Percentiles rank a stretch among this genome's conserved stretches.
phyloP scores from a whole-genome alignment of 2,329 filamentous ascomycete species.

The Aspergillus ochraceoroseus region DNA sequence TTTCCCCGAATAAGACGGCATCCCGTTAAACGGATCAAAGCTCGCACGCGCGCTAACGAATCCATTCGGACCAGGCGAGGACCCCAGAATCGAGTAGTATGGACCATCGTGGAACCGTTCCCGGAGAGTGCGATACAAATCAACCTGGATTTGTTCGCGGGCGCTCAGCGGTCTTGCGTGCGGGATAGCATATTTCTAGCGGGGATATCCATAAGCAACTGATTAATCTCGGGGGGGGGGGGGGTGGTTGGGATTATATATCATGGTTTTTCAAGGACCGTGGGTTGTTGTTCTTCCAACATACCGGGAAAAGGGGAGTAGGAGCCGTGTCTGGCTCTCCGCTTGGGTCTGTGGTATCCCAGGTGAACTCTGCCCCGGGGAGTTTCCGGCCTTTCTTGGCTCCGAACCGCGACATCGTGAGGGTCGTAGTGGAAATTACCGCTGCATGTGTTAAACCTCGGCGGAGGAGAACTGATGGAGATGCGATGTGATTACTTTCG shows the following conservation, averaged over 20 bases:
- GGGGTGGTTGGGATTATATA: too few relatives aligned
- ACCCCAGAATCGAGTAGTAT: constrained; percentile 53
- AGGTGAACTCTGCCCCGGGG: constrained; percentile 42
- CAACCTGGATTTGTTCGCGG: constrained; percentile 47
- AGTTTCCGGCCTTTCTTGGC: constrained; percentile 37
- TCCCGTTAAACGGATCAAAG: constrained; percentile 59
- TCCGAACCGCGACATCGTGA: constrained; percentile 39
- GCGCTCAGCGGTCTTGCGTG: constrained; percentile 30
- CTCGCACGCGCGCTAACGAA: constrained; percentile 41
- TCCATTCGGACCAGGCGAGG: constrained; percentile 41
- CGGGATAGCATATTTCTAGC: constrained; percentile 39
- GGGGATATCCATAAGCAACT: too few relatives aligned
- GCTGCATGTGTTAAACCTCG: neutral
- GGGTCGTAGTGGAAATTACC: too few relatives aligned
- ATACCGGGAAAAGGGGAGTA: constrained; percentile 47
- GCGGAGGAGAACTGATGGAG: neutral
- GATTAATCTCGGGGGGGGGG: too few relatives aligned
- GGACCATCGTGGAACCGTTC: constrained; percentile 56
- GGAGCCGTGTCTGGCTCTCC: constrained; percentile 44
- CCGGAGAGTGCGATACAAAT: constrained; percentile 50
- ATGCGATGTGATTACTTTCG: constrained; percentile 4
- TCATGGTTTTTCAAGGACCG: neutral
- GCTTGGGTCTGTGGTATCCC: constrained; percentile 36
- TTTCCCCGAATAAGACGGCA: constrained; percentile 56
- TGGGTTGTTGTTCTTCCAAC: constrained; percentile 16